Base-by-base conservation (phyloP, 2,329 filamentous ascomycete genomes). In the Hypoxylon sp. region DNA sequence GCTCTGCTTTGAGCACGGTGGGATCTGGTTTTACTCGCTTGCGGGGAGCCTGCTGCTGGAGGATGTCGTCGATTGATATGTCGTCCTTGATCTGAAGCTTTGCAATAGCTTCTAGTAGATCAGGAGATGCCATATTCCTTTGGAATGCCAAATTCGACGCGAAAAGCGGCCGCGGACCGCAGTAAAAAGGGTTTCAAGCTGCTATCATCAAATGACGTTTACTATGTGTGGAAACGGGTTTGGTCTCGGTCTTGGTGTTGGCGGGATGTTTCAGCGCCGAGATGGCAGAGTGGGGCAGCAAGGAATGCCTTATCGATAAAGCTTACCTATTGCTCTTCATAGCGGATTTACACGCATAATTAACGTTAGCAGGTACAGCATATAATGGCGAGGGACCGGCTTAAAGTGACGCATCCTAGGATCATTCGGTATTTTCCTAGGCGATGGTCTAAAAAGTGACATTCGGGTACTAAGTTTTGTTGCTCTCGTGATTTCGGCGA, bases 1-100 rank as follows among this genome's bases (percentile, higher is more conserved):
- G 85, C 65, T 89, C 84, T 46, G 82, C 81, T 78, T 92, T 92
- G 64, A 95, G 81, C 30, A 85, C 84, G n/a, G 88, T 82, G 38
- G 84, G 83, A 78, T 85, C 83, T 78, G 84, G 85, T 72, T 74
- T 83, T 61, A 76, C 70, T 64, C 79, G 79, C 69, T 81, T 81
- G 63, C 78, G 80, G 50, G 80, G 78, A 46, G 79, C 65, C 64
- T 77, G 75, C 69, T 79, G 72, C 70, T 86, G 83, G 58, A 90
- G 81, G 57, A 91, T 80, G 64, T 85, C 80, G 74, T 91, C 89
- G 67, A 91, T 87, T 24, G 72, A 72, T 38, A 77, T 71, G 50
- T 75, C 76, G 55, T 75, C 73, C 49, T 71, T 73, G 22, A 89
- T 75, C 51, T 81, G 81, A 61, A 89, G 80, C 73, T 80, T 78